Conservation (phyloP, 306 rosid genomes). For the Medicago arabica region DNA sequence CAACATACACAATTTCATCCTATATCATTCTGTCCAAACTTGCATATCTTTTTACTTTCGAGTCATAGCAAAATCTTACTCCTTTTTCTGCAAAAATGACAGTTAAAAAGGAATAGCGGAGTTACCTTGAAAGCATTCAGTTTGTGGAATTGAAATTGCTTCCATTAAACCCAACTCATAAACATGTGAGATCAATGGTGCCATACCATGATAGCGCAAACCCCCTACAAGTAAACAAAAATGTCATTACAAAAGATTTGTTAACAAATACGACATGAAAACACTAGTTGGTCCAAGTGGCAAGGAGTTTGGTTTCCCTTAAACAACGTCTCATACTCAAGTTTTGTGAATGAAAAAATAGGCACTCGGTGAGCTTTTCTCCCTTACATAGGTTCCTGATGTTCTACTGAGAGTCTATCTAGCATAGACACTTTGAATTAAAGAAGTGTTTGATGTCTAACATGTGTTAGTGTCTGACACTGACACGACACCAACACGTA, state of each 20-base stretch:
- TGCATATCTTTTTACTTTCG: constrained; percentile 1
- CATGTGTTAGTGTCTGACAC: background rate
- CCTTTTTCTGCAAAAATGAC: background rate
- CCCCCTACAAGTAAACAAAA: constrained; percentile 65
- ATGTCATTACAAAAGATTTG: constrained; percentile 7
- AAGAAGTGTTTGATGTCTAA: background rate
- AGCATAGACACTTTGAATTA: background rate
- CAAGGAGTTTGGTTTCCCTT: background rate
- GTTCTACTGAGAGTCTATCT: background rate
- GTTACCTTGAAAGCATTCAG: constrained; percentile 83
- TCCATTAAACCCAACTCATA: constrained; percentile 85
- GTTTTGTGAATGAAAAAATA: background rate
- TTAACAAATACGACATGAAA: background rate
- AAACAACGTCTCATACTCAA: background rate
- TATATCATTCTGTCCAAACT: background rate
- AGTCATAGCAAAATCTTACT: constrained; percentile 4
- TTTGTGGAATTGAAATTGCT: constrained; percentile 91
- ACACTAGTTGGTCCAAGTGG: background rate
- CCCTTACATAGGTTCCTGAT: background rate
- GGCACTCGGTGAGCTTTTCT: background rate
- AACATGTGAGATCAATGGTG: constrained; percentile 92
- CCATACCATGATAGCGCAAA: constrained; percentile 97
- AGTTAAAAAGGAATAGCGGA: background rate
- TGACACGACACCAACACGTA: background rate
- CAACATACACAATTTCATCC: constrained; percentile 24